These are phyloP conservation scores for Abrus precatorius DNA, from an alignment of 306 rosid species.

Conservation along the genomic window DNA sequence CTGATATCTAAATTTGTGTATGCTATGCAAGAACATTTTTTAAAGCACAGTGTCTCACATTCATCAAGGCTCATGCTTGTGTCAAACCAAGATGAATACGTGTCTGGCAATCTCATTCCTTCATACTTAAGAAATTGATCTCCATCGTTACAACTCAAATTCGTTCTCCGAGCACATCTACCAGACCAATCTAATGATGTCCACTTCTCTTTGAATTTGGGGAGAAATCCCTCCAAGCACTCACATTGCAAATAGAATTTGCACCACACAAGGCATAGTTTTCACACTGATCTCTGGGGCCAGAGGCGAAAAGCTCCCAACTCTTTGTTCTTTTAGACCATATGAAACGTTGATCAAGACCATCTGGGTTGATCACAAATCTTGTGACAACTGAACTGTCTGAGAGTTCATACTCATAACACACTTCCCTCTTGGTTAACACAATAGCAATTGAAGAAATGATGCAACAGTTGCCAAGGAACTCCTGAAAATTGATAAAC, in stretches of 20 bases:
- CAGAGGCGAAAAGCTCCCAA: constrained; percentile 30
- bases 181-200: constrained; percentile 35
- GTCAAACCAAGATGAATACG: constrained; percentile 39
- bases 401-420: constrained; percentile 27
- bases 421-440: constrained; percentile 23
- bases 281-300: constrained; percentile 45
- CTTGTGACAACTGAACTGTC: constrained; percentile 22
- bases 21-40: constrained; percentile 44
- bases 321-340: constrained; percentile 22
- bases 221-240: constrained; percentile 46
- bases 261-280: constrained; percentile 51
- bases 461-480: constrained; percentile 16
- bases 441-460: constrained; percentile 27
- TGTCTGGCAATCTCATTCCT: constrained; percentile 48
- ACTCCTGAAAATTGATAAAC: constrained; percentile 19
- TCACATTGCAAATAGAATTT: constrained; percentile 43
- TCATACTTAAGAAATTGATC: constrained; percentile 41
- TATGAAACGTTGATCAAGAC: constrained; percentile 26
- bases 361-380: background rate
- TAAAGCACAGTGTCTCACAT: constrained; percentile 43
- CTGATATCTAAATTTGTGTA: constrained; percentile 38
- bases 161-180: constrained; percentile 38
- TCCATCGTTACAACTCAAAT: constrained; percentile 29
- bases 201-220: background rate
- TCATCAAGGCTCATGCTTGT: constrained; percentile 35